These are phyloP conservation scores for Aspergillus spinulosporus DNA, from an alignment of 2,329 filamentous ascomycete species.

Conservation along the genomic window DNA sequence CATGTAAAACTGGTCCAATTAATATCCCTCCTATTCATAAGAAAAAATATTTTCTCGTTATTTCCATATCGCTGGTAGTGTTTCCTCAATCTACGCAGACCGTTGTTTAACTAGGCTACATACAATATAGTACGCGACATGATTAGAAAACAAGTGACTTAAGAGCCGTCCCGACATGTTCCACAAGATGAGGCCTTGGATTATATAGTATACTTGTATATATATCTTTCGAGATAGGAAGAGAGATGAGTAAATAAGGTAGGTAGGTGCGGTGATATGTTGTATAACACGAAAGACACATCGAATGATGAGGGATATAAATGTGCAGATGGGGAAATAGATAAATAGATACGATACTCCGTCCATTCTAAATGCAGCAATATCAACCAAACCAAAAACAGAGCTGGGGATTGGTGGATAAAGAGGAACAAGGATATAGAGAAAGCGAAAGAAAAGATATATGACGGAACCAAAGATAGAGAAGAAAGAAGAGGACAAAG, in stretches of 20 bases:
- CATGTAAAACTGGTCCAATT: not conserved
- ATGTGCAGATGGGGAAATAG: constrained; percentile 14
- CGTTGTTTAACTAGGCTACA: too few relatives aligned
- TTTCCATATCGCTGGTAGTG: too few relatives aligned
- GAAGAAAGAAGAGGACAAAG: not conserved
- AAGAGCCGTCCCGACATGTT: too few relatives aligned
- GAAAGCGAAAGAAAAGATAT: not conserved
- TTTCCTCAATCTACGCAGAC: too few relatives aligned
- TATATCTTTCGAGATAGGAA: not conserved
- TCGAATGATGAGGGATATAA: constrained; percentile 25
- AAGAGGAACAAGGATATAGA: not conserved
- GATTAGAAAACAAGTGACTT: too few relatives aligned
- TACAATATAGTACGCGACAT: too few relatives aligned
- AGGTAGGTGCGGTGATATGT: not conserved
- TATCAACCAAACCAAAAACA: constrained; percentile 16
- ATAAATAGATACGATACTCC: constrained; percentile 23
- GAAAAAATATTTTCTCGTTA: too few relatives aligned
- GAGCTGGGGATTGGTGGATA: not conserved
- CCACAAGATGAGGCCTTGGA: not conserved
- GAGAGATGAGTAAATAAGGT: not conserved
- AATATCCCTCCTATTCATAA: not conserved
- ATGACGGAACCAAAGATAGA: not conserved
- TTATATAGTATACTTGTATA: not conserved
- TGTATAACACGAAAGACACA: not conserved
- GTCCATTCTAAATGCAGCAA: constrained; percentile 34